phyloP scores from a whole-genome alignment of 768 basidiomycete genomes.

The Clathrus columnatus region DNA sequence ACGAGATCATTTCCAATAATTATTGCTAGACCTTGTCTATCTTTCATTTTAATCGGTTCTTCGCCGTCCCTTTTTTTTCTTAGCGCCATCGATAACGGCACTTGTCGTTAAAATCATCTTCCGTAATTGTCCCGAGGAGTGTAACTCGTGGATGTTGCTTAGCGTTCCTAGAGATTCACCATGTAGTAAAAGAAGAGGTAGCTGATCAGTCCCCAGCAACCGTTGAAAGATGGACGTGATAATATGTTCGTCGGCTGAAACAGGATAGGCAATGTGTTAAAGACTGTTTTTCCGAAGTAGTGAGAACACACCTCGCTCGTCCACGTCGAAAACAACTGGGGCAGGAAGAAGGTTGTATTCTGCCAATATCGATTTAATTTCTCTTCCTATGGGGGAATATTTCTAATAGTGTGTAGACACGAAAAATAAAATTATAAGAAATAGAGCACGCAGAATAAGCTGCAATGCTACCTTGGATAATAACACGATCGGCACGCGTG shows the following conservation, averaged over 20 bases:
- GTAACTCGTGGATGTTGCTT: slow-evolving; percentile 41
- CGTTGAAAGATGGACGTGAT: slow-evolving; percentile 54
- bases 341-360: slow-evolving; percentile 50
- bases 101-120: slow-evolving; percentile 46
- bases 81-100: slow-evolving; percentile 43
- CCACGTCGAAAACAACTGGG: slow-evolving; percentile 63
- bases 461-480: slow-evolving; percentile 51
- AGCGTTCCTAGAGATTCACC: slow-evolving; percentile 49
- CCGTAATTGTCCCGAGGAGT: slow-evolving; percentile 43
- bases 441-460: slow-evolving; percentile 8
- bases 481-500: slow-evolving; percentile 63
- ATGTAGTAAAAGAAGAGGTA: slow-evolving; percentile 64
- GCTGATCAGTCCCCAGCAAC: slow-evolving; percentile 41
- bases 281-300: neutral
- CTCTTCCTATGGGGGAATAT: slow-evolving; percentile 57
- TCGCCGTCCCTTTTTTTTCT: slow-evolving; percentile 34
- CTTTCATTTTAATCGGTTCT: slow-evolving; percentile 24
- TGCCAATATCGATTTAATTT: slow-evolving; percentile 51
- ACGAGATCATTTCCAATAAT: neutral
- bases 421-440: neutral
- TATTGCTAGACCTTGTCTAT: slow-evolving; percentile 21
- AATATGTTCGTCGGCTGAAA: slow-evolving; percentile 51
- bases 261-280: neutral
- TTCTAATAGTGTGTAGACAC: slow-evolving; percentile 36
- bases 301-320: slow-evolving; percentile 36